Conservation (phyloP, 1,284 basidiomycete genomes). For the Xerocomus minutiporus region DNA sequence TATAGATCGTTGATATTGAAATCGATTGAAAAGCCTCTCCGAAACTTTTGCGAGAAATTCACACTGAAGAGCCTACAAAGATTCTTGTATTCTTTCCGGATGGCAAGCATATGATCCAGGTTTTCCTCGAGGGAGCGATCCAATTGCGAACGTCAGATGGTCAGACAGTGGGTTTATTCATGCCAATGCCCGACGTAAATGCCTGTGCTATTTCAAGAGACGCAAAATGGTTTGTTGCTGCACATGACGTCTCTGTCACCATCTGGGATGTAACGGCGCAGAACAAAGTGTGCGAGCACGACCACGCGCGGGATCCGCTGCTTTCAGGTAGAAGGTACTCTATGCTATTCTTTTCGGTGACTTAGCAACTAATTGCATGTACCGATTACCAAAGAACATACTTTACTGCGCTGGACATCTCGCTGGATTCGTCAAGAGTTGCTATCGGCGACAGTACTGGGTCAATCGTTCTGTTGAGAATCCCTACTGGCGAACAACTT, state of each 20-base stretch:
- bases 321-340: neutral
- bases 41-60: neutral
- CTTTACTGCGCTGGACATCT: neutral
- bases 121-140: neutral
- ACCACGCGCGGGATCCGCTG: neutral
- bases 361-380: neutral
- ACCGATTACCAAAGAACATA: neutral
- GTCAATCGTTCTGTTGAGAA: neutral
- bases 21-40: neutral
- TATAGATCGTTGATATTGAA: neutral
- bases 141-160: constrained; percentile 4
- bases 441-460: neutral
- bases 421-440: neutral
- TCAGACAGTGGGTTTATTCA: constrained; percentile 1
- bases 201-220: neutral
- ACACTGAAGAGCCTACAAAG: neutral
- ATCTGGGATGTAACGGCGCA: neutral
- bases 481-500: neutral
- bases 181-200: neutral
- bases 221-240: neutral
- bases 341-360: too few relatives aligned
- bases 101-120: constrained; percentile 1
- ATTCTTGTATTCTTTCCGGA: constrained; percentile 2
- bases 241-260: neutral
- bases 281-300: neutral